Conservation (phyloP, 208 protist species). For the Sergeia podlipaevii region DNA sequence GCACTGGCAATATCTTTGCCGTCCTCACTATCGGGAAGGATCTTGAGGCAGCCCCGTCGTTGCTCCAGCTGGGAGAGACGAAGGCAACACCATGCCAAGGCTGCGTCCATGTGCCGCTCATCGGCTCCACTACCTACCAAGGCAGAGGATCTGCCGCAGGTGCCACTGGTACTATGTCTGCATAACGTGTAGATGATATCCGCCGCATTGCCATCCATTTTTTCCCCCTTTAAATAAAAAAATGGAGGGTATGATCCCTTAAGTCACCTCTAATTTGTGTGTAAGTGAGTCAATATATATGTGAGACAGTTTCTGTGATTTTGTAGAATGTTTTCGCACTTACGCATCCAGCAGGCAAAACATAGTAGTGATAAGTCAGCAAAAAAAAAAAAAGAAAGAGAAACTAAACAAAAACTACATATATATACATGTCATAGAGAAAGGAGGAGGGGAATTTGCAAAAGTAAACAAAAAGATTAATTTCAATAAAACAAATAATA, state of each 20-base stretch:
- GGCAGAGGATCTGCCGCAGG: not conserved
- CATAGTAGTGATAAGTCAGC: not conserved
- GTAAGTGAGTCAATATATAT: not conserved
- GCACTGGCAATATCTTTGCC: not conserved
- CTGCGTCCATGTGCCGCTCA: not conserved
- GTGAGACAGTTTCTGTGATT: no score
- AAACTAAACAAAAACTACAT: conserved; percentile 3
- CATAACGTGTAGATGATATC: not conserved
- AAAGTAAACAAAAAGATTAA: conserved; percentile 8
- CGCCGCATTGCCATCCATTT: not conserved
- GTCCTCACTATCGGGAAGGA: not conserved
- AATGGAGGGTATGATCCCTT: not conserved
- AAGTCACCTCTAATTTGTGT: not conserved
- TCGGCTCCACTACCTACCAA: no score
- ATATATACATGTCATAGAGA: not conserved
- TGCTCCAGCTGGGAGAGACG: not conserved
- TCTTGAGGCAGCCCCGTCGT: not conserved
- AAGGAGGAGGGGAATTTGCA: not conserved
- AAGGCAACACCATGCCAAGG: not conserved
- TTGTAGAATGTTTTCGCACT: no score
- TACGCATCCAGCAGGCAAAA: conserved; percentile 3
- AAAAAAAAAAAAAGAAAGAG: conserved; percentile 3
- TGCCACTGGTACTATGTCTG: not conserved
- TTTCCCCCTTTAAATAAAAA: not conserved
- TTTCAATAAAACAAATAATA: not conserved